These are phyloP conservation scores for Diaporthe helianthi DNA, from an alignment of 2,329 filamentous ascomycete species.

Conservation along the genomic window DNA sequence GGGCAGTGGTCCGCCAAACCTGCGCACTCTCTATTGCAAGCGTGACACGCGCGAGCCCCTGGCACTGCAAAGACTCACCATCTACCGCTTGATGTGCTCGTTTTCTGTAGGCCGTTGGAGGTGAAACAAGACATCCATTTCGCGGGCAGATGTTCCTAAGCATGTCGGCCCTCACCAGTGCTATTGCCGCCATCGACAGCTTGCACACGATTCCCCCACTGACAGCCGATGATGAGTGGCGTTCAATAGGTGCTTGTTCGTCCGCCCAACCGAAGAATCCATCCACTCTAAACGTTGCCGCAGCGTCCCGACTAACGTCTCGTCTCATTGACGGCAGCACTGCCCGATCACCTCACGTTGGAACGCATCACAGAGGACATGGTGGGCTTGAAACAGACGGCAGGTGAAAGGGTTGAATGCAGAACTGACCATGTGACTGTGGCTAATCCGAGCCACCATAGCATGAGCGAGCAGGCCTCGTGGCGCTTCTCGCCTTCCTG, in stretches of 20 bases:
- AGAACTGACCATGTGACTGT: not conserved
- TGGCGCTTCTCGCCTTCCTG: constrained; percentile 28
- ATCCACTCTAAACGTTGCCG: not conserved
- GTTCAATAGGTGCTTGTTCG: constrained; percentile 25
- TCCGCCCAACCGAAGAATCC: not conserved
- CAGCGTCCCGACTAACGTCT: constrained; percentile 24
- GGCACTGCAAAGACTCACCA: not conserved
- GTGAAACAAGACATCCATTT: not conserved
- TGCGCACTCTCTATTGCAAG: not conserved
- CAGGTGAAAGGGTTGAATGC: not conserved
- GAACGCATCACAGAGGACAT: constrained; percentile 7
- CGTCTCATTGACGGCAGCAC: constrained; percentile 5
- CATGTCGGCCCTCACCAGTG: constrained; percentile 18
- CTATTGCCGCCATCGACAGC: constrained; percentile 2
- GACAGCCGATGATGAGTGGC: constrained; percentile 21
- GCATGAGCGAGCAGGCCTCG: constrained; percentile 14
- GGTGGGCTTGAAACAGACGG: constrained; percentile 9
- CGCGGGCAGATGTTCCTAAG: not conserved
- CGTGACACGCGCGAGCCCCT: not conserved
- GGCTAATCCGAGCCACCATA: constrained; percentile 10
- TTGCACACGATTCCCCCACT: not conserved
- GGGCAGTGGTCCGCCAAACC: too few relatives aligned
- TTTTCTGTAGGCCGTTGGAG: not conserved
- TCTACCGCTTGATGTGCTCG: not conserved
- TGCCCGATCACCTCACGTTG: constrained; percentile 23